Evolutionary conservation across 2,329 filamentous ascomycete genomes (phyloP).

Genomic region (Paecilomyces sp.): DNA sequence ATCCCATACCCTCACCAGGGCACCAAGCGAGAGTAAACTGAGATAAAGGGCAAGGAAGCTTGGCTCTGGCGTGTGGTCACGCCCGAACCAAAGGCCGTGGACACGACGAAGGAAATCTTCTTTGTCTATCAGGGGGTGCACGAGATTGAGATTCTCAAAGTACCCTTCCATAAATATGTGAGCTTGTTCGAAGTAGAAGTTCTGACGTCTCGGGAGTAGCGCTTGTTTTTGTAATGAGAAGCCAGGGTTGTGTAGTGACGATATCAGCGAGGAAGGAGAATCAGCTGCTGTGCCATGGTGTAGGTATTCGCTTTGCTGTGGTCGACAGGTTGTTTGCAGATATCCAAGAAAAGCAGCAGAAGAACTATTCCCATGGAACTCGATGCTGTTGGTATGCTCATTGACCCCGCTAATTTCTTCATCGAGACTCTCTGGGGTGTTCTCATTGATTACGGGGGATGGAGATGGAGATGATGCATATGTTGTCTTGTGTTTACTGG

Average conservation of each 20-base stretch:
- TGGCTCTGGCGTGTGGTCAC: slow-evolving; percentile 18
- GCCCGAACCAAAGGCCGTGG: slow-evolving; percentile 37
- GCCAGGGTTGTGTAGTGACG: slow-evolving; percentile 40
- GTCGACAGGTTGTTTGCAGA: slow-evolving; percentile 26
- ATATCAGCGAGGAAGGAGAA: slow-evolving; percentile 28
- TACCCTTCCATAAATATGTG: slow-evolving; percentile 41
- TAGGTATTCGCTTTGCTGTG: slow-evolving; percentile 10
- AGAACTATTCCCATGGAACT: slow-evolving; percentile 44
- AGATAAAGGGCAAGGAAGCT: slow-evolving; percentile 44
- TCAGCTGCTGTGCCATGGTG: slow-evolving; percentile 15
- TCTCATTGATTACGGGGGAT: slow-evolving; percentile 11
- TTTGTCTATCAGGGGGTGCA: slow-evolving; percentile 44
- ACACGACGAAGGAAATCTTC: slow-evolving; percentile 36
- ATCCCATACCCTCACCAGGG: slow-evolving; percentile 38
- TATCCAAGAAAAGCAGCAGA: slow-evolving; percentile 40
- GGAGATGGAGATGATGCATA: slow-evolving; percentile 1
- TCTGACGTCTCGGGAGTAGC: slow-evolving; percentile 17
- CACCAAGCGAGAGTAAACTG: slow-evolving; percentile 41
- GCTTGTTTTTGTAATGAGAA: slow-evolving; percentile 29
- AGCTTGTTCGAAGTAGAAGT: slow-evolving; percentile 39
- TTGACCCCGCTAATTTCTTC: slow-evolving; percentile 41
- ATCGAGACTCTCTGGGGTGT: slow-evolving; percentile 17
- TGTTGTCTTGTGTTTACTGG: slow-evolving; percentile 4
- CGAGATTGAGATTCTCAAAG: slow-evolving; percentile 43
- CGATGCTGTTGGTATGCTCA: slow-evolving; percentile 38